Conservation (phyloP, 495 filamentous ascomycete genomes). For the Xylaria grammica region DNA sequence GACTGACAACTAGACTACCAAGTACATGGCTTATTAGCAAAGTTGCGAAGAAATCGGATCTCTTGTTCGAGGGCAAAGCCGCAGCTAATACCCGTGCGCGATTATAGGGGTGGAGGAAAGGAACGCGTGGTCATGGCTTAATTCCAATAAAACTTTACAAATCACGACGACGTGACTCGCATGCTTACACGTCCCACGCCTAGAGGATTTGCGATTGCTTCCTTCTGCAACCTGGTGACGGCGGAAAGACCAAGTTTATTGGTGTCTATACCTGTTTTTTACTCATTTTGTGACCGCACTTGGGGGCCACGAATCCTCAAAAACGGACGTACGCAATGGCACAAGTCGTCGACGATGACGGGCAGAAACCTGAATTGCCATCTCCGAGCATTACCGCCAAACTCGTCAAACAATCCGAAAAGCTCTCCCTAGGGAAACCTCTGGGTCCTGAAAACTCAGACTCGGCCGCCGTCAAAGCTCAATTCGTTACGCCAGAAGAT, state of each 20-base stretch:
- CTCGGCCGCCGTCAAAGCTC: conserved; percentile 64
- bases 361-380: not conserved
- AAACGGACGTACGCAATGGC: conserved; percentile 7
- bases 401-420: conserved; percentile 64
- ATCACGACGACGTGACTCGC: conserved; percentile 2
- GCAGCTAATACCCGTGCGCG: no score
- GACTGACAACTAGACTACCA: no score
- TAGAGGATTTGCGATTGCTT: not conserved
- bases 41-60: no score
- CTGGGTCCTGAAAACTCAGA: conserved; percentile 29
- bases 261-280: no score
- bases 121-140: not conserved
- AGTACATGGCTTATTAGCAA: no score
- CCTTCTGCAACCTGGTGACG: no score
- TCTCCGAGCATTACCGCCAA: conserved; percentile 35
- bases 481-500: conserved; percentile 71
- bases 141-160: not conserved
- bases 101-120: not conserved
- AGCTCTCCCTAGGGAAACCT: conserved; percentile 54
- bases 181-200: not conserved
- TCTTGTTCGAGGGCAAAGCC: no score
- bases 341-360: not conserved
- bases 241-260: no score
- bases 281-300: no score
- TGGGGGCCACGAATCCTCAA: no score